Evolutionary conservation across 2,329 filamentous ascomycete species (phyloP).

Genomic region (Neofusicoccum sp.): DNA sequence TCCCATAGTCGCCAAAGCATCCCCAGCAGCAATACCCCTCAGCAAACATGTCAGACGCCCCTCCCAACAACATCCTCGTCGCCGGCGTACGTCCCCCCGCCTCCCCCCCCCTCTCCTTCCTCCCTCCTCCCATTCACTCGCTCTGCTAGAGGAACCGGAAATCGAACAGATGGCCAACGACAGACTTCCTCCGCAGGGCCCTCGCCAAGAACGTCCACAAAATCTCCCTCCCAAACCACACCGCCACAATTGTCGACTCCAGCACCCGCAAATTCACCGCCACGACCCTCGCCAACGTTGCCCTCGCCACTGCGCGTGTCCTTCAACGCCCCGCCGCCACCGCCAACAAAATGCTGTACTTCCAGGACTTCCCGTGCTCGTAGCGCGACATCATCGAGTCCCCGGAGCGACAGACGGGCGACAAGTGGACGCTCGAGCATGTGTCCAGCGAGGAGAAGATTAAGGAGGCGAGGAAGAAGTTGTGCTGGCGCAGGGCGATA

Average conservation of each 20-base stretch:
- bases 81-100: background rate
- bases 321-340: conserved; percentile 19
- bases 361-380: conserved; percentile 25
- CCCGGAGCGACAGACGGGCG: conserved; percentile 22
- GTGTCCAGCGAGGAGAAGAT: conserved; percentile 20
- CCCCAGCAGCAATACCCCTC: too few relatives aligned
- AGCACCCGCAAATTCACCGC: conserved; percentile 22
- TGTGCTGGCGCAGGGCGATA: conserved; percentile 23
- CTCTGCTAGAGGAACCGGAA: conserved; percentile 26
- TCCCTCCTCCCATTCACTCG: conserved; percentile 32
- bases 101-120: conserved; percentile 30
- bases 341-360: conserved; percentile 27
- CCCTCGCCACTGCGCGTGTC: conserved; percentile 22
- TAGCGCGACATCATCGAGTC: conserved; percentile 21
- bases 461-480: conserved; percentile 17
- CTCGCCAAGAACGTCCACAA: conserved; percentile 26
- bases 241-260: conserved; percentile 25
- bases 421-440: conserved; percentile 21
- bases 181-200: conserved; percentile 17
- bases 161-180: conserved; percentile 28
- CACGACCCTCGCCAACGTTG: conserved; percentile 25
- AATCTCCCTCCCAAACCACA: conserved; percentile 24
- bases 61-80: background rate
- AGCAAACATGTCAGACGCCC: background rate
- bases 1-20: too few relatives aligned